Base-by-base conservation (phyloP, 2,329 filamentous ascomycete species). In the Didymella glomerata region DNA sequence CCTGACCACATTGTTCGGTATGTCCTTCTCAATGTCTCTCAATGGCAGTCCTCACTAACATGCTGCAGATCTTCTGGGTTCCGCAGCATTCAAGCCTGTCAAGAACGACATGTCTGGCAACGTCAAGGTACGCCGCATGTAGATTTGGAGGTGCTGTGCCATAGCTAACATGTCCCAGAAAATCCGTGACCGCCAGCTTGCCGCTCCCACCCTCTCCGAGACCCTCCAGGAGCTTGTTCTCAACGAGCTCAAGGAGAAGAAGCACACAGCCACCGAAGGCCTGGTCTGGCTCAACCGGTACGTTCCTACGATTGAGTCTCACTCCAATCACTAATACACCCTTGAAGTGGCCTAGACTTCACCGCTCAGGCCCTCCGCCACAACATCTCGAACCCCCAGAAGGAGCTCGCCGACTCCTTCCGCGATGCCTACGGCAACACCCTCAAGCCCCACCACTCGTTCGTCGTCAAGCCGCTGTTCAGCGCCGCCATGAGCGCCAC, bases 71-170 rank as follows among this genome's bases (percentile, higher is more conserved):
- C 79, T 87, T 40, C 79, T 89, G 27, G 86, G 85, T 51, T 84
- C 83, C 44, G 86, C 90, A 32, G 93, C 93, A 65, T 98, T 99
- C 81, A 87, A 84, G 54, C 90, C 92, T 25, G 94, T 98, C 76
- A 97, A 97, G 86, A 90, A 81, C 68, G 95, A 99, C 79, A 91
- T 99, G 83, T 78, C 87, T 48, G 91, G 91, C 77, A 99, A 99
- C 81, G 86, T 98, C 81, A 93, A 93, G 86, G 92, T 95, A 66
- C 41, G 62, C 14, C 36, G 7, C 30, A n/a, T 24, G 4, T 28
- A 0, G 22, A 18, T 13, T 13, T 2, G 14, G 4, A 5, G 18
- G 5, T 8, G 11, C 13, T 4, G 9, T 14, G 34, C 7, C 11
- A 20, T 18, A 41, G 27, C 34, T 61, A 14, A 52, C 16, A 27